phyloP scores from a whole-genome alignment of 1,284 basidiomycete genomes.

The Termitomyces sp. region DNA sequence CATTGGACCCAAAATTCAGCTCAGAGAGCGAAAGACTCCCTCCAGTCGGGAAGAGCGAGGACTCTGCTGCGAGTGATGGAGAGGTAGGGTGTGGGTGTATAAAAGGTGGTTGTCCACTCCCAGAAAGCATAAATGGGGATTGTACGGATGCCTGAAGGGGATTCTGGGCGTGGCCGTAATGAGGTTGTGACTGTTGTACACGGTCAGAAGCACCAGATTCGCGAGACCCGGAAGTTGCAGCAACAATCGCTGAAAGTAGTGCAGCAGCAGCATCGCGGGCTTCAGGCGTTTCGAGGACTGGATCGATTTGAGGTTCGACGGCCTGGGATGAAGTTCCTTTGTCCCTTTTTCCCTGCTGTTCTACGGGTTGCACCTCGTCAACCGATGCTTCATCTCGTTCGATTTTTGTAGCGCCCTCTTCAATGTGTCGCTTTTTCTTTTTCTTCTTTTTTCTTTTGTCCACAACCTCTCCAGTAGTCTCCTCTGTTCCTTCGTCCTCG shows the following conservation, averaged over 20 bases:
- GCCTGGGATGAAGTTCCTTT: slow-evolving; percentile 26
- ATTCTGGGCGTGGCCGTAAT: slow-evolving; percentile 14
- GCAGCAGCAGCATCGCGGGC: slow-evolving; percentile 42
- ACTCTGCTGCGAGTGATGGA: slow-evolving; percentile 15
- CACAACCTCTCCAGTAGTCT: slow-evolving; percentile 16
- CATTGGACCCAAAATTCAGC: slow-evolving; percentile 55
- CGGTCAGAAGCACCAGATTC: slow-evolving; percentile 11
- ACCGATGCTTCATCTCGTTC: neutral
- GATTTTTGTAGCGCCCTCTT: neutral
- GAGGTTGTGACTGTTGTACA: slow-evolving; percentile 7
- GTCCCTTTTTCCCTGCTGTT: slow-evolving; percentile 34
- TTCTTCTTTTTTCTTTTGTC: slow-evolving; percentile 27
- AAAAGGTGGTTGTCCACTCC: slow-evolving; percentile 23
- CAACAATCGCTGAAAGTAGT: slow-evolving; percentile 57
- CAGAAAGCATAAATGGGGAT: slow-evolving; percentile 23
- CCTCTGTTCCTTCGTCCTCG: slow-evolving; percentile 20
- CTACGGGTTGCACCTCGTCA: slow-evolving; percentile 11
- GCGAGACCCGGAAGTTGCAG: slow-evolving; percentile 45
- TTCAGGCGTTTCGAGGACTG: slow-evolving; percentile 27
- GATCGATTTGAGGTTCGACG: slow-evolving; percentile 20
- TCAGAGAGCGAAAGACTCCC: slow-evolving; percentile 34
- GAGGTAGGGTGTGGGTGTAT: slow-evolving; percentile 18
- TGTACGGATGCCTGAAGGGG: slow-evolving; percentile 20
- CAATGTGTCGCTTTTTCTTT: slow-evolving; percentile 25
- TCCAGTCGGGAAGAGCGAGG: slow-evolving; percentile 24